Evolutionary conservation across 2,329 filamentous ascomycete genomes (phyloP).

Genomic region (Aspergillus fructus): DNA sequence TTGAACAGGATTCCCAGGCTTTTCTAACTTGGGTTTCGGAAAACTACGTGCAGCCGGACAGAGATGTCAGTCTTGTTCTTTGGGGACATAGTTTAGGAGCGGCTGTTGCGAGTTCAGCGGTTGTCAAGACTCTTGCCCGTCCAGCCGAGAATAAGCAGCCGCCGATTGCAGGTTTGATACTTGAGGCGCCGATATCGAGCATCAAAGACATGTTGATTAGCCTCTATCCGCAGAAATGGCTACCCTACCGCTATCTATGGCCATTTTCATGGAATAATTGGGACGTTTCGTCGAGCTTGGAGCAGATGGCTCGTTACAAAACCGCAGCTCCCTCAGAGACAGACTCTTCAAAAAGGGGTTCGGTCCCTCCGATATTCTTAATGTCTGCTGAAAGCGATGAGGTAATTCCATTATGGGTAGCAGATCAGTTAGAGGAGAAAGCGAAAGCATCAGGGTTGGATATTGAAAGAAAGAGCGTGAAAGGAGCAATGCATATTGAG

Average conservation of each 20-base stretch:
- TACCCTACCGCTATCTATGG: conserved; percentile 73
- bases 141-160: not conserved
- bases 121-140: conserved; percentile 43
- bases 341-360: not conserved
- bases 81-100: conserved; percentile 80
- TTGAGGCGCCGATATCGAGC: conserved; percentile 75
- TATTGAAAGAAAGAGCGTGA: conserved; percentile 40
- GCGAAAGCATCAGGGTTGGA: conserved; percentile 36
- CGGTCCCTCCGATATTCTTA: conserved; percentile 36
- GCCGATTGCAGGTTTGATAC: conserved; percentile 53
- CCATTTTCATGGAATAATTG: conserved; percentile 67
- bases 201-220: conserved; percentile 68
- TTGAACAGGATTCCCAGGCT: conserved; percentile 67
- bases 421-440: conserved; percentile 32
- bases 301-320: conserved; percentile 31
- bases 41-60: conserved; percentile 28
- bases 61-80: conserved; percentile 51
- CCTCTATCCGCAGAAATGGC: conserved; percentile 75
- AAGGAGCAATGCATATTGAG: conserved; percentile 52
- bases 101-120: conserved; percentile 66
- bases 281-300: conserved; percentile 47
- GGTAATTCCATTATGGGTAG: conserved; percentile 42
- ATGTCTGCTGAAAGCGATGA: conserved; percentile 46
- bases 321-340: not conserved
- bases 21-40: conserved; percentile 62